Evolutionary conservation across 1,284 basidiomycete genomes (phyloP).

Genomic region (Cystobasidiaceae sp.): DNA sequence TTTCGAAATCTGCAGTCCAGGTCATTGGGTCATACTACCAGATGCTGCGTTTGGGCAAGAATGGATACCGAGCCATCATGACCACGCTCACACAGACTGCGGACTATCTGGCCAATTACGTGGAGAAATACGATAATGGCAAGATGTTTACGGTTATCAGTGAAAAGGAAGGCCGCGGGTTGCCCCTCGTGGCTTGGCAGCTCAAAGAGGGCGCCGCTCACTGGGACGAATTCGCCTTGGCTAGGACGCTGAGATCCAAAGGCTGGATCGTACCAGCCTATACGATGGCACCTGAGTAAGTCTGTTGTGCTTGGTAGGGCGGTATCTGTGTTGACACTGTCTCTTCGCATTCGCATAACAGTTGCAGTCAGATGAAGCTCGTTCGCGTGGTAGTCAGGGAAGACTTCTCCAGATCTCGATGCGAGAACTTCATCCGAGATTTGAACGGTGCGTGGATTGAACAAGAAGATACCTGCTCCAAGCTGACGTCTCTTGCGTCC

Average conservation of each 20-base stretch:
- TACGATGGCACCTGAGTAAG: slow-evolving; percentile 39
- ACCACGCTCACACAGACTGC: slow-evolving; percentile 39
- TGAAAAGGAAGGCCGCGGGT: slow-evolving; percentile 36
- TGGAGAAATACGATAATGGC: slow-evolving; percentile 38
- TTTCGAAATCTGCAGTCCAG: slow-evolving; percentile 42
- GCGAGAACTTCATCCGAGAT: slow-evolving; percentile 42
- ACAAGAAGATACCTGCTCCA: no score
- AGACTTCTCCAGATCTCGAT: slow-evolving; percentile 39
- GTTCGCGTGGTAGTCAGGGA: slow-evolving; percentile 45
- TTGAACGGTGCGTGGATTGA: slow-evolving; percentile 22
- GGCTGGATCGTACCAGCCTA: slow-evolving; percentile 44
- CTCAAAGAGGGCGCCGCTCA: slow-evolving; percentile 35
- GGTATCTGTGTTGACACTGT: neutral
- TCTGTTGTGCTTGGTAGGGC: neutral
- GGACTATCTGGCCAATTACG: slow-evolving; percentile 38
- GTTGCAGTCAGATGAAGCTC: slow-evolving; percentile 18
- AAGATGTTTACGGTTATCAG: slow-evolving; percentile 41
- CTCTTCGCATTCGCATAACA: no score
- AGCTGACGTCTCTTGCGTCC: neutral
- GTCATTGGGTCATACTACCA: slow-evolving; percentile 41
- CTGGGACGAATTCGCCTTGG: slow-evolving; percentile 40
- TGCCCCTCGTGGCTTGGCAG: slow-evolving; percentile 45
- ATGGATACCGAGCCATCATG: slow-evolving; percentile 47
- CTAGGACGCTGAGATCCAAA: slow-evolving; percentile 34
- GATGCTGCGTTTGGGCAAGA: slow-evolving; percentile 40